Conservation (phyloP, 805 yeast genomes). For the Phaffomyces opuntiae region DNA sequence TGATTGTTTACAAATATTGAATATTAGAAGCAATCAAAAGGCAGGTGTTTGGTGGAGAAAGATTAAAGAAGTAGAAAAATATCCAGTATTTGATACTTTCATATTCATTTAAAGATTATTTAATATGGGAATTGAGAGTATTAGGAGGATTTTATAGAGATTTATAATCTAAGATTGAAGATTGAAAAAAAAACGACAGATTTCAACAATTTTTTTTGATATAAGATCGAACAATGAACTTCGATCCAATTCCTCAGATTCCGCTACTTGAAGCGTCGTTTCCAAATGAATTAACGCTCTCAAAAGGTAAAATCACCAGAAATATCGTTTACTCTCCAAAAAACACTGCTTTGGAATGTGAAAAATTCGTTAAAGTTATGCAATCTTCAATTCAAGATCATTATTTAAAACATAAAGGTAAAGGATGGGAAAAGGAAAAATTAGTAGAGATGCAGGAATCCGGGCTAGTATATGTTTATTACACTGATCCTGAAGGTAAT, state of each 20-base stretch:
- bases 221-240: neutral
- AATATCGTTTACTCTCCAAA: slow-evolving; percentile 1
- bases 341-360: neutral
- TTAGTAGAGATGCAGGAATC: slow-evolving; percentile 36
- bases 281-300: neutral
- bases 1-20: no score
- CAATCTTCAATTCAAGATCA: slow-evolving; percentile 12
- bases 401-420: slow-evolving; percentile 13
- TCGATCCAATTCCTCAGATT: slow-evolving; percentile 5
- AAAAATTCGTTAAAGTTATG: slow-evolving; percentile 7
- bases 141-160: no score
- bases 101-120: no score
- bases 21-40: no score
- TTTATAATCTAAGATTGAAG: no score
- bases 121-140: no score
- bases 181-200: no score
- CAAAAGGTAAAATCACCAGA: neutral
- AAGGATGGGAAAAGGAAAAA: slow-evolving; percentile 27
- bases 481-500: slow-evolving; percentile 3
- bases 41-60: no score
- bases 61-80: neutral
- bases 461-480: slow-evolving; percentile 13
- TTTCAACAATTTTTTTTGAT: no score
- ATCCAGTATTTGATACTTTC: no score
- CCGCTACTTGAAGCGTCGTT: slow-evolving; percentile 1